These are phyloP conservation scores for Ilyonectria robusta DNA, from an alignment of 2,329 filamentous ascomycete genomes.

Conservation along the genomic window DNA sequence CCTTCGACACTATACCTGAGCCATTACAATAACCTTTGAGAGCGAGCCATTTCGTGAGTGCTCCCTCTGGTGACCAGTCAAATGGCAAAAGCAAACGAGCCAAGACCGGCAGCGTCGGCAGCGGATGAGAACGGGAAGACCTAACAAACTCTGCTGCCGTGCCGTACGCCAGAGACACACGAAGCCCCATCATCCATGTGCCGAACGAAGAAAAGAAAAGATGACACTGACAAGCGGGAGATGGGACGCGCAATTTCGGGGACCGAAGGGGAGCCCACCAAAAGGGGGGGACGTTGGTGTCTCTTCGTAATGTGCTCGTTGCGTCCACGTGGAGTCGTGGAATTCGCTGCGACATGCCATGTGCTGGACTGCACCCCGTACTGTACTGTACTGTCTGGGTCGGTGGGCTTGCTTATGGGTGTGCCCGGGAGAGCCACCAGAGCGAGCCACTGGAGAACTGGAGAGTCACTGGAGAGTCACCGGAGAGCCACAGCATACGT, in stretches of 20 bases:
- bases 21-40: slow-evolving; percentile 2
- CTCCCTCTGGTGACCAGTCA: background rate
- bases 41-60: background rate
- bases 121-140: slow-evolving; percentile 5
- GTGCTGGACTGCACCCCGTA: slow-evolving; percentile 10
- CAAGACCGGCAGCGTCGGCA: slow-evolving; percentile 2
- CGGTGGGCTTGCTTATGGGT: background rate
- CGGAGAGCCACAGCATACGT: slow-evolving; percentile 17
- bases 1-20: slow-evolving; percentile 1
- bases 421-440: background rate
- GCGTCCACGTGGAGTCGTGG: slow-evolving; percentile 46
- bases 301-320: slow-evolving; percentile 1
- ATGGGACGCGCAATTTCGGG: slow-evolving; percentile 43
- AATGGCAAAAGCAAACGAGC: slow-evolving; percentile 4
- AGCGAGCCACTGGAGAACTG: too few species aligned
- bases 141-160: background rate
- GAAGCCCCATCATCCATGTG: slow-evolving; percentile 3
- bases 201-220: slow-evolving; percentile 1
- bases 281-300: slow-evolving; percentile 18
- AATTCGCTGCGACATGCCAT: slow-evolving; percentile 41
- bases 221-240: background rate
- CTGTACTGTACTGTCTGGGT: background rate
- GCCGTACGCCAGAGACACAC: slow-evolving; percentile 3
- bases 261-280: slow-evolving; percentile 10
- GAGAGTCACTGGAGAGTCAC: background rate